A percentile compares a stretch with the other conserved stretches of the same genome.
Conservation (phyloP, 371 early-diverging fungal genomes). For the Zopfochytrium polystomum region DNA sequence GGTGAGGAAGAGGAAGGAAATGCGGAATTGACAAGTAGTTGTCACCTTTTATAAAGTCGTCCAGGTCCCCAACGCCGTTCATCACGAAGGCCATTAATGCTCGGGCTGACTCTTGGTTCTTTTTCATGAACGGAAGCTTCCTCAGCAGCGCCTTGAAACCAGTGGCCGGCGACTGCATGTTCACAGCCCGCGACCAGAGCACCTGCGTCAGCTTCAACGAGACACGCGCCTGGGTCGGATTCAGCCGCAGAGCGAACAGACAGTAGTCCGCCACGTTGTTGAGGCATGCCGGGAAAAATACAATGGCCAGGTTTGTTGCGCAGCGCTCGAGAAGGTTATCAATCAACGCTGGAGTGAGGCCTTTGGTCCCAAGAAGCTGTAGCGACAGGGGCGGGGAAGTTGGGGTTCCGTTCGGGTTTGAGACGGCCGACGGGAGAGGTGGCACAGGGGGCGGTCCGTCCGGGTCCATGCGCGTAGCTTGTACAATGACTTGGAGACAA, state of each 20-base stretch:
- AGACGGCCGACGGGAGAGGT: too few relatives aligned
- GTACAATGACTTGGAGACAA: constrained; percentile 29
- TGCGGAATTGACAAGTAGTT: background rate
- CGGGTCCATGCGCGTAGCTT: too few relatives aligned
- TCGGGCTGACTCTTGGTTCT: constrained; percentile 13
- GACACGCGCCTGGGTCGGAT: constrained; percentile 20
- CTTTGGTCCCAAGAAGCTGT: too few relatives aligned
- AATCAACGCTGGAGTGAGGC: background rate
- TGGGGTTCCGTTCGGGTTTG: too few relatives aligned
- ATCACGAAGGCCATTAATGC: constrained; percentile 21
- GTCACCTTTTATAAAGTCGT: constrained; percentile 31
- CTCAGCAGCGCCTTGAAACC: constrained; percentile 26
- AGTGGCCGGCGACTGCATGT: constrained; percentile 18
- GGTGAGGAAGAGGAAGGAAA: background rate
- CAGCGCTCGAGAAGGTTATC: constrained; percentile 34
- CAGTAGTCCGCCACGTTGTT: constrained; percentile 39
- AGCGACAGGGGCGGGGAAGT: too few relatives aligned
- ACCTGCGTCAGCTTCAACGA: constrained; percentile 34
- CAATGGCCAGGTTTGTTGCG: constrained; percentile 29
- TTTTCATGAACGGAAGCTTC: constrained; percentile 33
- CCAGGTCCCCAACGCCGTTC: constrained; percentile 23
- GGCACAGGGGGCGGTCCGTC: too few relatives aligned
- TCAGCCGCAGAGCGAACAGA: constrained; percentile 18
- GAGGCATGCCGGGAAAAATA: constrained; percentile 34
- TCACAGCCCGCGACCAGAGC: constrained; percentile 34